These are phyloP conservation scores for Kwoniella pini DNA, from an alignment of 768 basidiomycete species.

Conservation along the genomic window DNA sequence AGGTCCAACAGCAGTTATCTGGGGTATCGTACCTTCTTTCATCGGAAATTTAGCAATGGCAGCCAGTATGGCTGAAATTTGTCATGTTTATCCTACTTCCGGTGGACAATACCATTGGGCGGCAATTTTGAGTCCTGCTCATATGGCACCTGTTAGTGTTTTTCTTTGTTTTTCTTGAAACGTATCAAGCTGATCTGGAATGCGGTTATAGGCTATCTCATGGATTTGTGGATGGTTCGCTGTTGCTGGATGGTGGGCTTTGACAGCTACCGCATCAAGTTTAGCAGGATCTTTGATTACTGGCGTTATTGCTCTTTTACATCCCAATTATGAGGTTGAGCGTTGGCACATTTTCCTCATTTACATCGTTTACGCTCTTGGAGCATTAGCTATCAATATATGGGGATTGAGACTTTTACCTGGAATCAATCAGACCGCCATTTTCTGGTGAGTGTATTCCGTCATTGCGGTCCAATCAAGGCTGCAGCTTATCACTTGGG, in stretches of 20 bases:
- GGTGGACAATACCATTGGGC: conserved; percentile 50
- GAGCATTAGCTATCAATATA: conserved; percentile 37
- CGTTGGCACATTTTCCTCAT: conserved; percentile 45
- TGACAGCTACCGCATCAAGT: conserved; percentile 43
- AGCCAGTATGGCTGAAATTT: conserved; percentile 42
- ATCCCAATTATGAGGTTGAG: conserved; percentile 34
- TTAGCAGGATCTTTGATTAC: conserved; percentile 41
- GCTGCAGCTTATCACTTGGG: too few relatives aligned
- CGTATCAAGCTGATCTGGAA: background rate
- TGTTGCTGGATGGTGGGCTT: conserved; percentile 44
- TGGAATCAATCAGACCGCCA: conserved; percentile 40
- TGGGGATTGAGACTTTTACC: conserved; percentile 42
- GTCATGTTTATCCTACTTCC: conserved; percentile 30
- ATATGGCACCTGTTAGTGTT: conserved; percentile 35
- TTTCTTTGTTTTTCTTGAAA: background rate
- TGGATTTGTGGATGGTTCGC: conserved; percentile 49
- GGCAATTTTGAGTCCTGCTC: conserved; percentile 35
- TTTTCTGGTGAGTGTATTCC: conserved; percentile 43
- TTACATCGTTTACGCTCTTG: conserved; percentile 42
- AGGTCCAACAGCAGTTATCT: conserved; percentile 43
- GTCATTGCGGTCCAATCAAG: background rate
- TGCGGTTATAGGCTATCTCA: conserved; percentile 28
- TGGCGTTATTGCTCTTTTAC: conserved; percentile 34
- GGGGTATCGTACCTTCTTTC: conserved; percentile 42
- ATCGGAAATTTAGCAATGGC: conserved; percentile 43